A percentile compares a stretch with the other conserved stretches of the same genome.
Conservation (phyloP, 805 yeast species). For the Cyberlindnera samutprakarnensis region DNA sequence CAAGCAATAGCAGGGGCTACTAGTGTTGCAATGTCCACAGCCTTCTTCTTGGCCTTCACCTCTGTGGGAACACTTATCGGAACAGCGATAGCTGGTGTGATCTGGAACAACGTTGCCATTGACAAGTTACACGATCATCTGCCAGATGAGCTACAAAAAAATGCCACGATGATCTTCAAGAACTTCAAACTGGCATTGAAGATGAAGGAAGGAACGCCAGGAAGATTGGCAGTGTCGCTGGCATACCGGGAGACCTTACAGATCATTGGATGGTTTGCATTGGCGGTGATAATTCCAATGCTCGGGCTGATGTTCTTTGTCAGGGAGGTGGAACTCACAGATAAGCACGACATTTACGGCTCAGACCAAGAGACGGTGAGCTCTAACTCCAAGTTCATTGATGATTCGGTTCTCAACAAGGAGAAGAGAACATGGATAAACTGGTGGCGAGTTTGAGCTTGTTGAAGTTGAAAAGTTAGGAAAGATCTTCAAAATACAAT, state of each 20-base stretch:
- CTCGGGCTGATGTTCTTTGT: constrained; percentile 23
- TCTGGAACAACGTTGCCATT: constrained; percentile 22
- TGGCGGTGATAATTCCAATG: constrained; percentile 23
- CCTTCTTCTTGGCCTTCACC: constrained; percentile 23
- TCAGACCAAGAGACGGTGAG: constrained; percentile 11
- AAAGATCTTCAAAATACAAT: no score
- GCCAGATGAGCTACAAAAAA: constrained; percentile 14
- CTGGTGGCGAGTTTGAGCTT: constrained; percentile 10
- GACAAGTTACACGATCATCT: constrained; percentile 15
- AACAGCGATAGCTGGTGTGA: constrained; percentile 22
- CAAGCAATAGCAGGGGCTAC: constrained; percentile 24
- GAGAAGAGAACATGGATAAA: constrained; percentile 16
- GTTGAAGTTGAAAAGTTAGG: no score
- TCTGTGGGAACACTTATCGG: constrained; percentile 25
- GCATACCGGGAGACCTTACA: constrained; percentile 26
- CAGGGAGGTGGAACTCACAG: constrained; percentile 19
- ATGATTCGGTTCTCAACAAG: not conserved
- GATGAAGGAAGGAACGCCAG: constrained; percentile 21
- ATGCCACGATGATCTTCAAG: constrained; percentile 21
- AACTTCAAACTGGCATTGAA: constrained; percentile 18
- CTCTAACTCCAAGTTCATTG: no score
- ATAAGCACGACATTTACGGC: constrained; percentile 17
- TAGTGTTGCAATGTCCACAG: constrained; percentile 26
- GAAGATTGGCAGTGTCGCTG: constrained; percentile 22
- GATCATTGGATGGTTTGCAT: constrained; percentile 23